phyloP scores from a whole-genome alignment of 208 protist species.

The Crithidia fasciculata region DNA sequence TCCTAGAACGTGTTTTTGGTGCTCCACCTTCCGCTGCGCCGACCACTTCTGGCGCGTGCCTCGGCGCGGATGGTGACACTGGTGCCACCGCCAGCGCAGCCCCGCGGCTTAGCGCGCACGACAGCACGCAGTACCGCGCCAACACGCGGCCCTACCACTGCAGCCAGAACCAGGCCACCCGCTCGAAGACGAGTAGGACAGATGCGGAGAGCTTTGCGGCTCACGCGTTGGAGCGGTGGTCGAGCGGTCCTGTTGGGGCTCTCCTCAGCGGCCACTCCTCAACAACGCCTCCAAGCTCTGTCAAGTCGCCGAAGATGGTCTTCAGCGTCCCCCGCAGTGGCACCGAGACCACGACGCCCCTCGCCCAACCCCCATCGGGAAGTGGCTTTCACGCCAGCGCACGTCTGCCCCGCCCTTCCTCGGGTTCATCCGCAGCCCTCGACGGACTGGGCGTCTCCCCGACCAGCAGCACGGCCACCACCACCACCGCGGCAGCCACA shows the following conservation, averaged over 20 bases:
- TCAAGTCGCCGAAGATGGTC: conserved; percentile 1
- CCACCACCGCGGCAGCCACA: not conserved
- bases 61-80: not conserved
- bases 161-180: conserved; percentile 19
- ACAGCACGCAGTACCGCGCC: conserved; percentile 28
- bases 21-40: not conserved
- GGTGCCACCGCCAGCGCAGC: conserved; percentile 7
- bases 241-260: not conserved
- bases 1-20: conserved; percentile 28
- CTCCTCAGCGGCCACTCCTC: not conserved
- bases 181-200: not conserved
- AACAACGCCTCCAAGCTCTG: not conserved
- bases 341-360: not conserved
- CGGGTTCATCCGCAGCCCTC: not conserved
- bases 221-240: not conserved
- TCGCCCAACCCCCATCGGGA: not conserved
- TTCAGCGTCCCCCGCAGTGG: not conserved
- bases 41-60: not conserved
- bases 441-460: not conserved
- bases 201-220: conserved; percentile 1
- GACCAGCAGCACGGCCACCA: not conserved
- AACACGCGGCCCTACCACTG: conserved; percentile 36
- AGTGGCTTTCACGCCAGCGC: not conserved
- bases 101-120: conserved; percentile 1
- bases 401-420: not conserved